Evolutionary conservation across 2,329 filamentous ascomycete species (phyloP), one percentile per base, ranked within the genome.

Genomic region (Colletotrichum sp.): DNA sequence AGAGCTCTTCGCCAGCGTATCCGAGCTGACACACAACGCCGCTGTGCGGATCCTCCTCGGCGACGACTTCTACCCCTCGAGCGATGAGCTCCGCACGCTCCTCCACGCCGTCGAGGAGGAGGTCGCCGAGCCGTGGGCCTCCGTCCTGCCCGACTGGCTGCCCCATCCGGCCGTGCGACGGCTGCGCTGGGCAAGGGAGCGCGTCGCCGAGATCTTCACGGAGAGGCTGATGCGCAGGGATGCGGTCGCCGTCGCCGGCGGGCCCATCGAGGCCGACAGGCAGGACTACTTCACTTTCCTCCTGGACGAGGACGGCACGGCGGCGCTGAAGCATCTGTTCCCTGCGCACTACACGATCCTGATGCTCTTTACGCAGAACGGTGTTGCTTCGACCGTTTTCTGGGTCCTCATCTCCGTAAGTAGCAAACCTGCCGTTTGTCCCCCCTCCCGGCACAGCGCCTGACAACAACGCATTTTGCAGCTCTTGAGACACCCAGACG

Each of bases 241-340:
- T 15, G 57, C 62, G 0, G 36, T 66, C 8, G 70, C 70, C 6
- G 59, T 65, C n/a, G 64, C 72, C 24, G 72, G 67, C 3, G 74
- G 74, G 18, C 59, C 66, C 34, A 21, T 76, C 21, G 44, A 65
- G 28, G 28, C 63, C 6, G 59, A 76, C 49, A 26, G 73, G 13
- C 70, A 71, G 28, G 79, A 80, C 66, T 80, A 79, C 71, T 39
- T 78, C 65, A 76, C 79, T 2, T 77, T 78, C 57, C 74, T 76
- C 15, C 63, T 80, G 59, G 62, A 72, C 36, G 79, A 77, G 39
- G 52, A 65, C 28, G 26, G 66, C 39, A 79, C 77, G 12, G 75
- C 73, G 2, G 71, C 57, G 6, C 44, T 79, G 28, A 76, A 55
- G 60, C 57, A 74, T 26, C 60, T 71, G n/a, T 62, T 77, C 66